Base-by-base conservation (phyloP, 2,329 filamentous ascomycete species). In the Coleophoma eucalyptorum region DNA sequence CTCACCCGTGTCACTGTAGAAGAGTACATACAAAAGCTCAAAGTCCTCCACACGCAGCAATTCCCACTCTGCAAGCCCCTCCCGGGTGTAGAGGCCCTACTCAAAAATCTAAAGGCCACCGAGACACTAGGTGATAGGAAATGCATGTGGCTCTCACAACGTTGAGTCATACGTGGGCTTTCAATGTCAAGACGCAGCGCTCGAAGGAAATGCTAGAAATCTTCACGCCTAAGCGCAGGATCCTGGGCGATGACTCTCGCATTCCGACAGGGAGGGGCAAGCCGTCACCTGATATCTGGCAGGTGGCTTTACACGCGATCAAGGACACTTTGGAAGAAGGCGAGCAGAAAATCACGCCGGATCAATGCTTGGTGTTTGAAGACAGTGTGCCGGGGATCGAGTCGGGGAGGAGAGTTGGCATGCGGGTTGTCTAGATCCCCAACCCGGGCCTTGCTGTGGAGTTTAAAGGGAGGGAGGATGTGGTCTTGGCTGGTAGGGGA, bases 311-410 rank as follows among this genome's bases (percentile, higher is more conserved):
- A 46, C 77, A 87, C 68, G 88, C 84, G 3, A 87, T 97, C 67
- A 97, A 97, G 70, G 81, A 82, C 43, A 81, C 81, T 10, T 73
- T 95, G 11, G 73, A 76, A 0, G 71, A 76, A 3, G 83, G 81
- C 38, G 83, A 87, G 46, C 71, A 78, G 56, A 72, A 78, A 51
- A 86, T 99, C 56, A 76, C 67, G 50, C 90, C 92, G 0, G 87
- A 89, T 59, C 93, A 97, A 69, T 97, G 93, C 65, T 76, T 97
- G 13, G 94, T 97, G 0, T 97, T 97, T 62, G 94, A 97, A 71
- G 94, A 97, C 69, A 89, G 87, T 34, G 90, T 97, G 2, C 90
- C 91, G 0, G 94, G 94, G 5, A 90, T 96, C 4, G 93, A 97
- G 71, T 84, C 91, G 3, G 94, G 91, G 6, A 77, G 93, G 48